Evolutionary conservation across 768 basidiomycete genomes (phyloP), one percentile per base, ranked within the genome.

Genomic region (Coprinopsis sp.): DNA sequence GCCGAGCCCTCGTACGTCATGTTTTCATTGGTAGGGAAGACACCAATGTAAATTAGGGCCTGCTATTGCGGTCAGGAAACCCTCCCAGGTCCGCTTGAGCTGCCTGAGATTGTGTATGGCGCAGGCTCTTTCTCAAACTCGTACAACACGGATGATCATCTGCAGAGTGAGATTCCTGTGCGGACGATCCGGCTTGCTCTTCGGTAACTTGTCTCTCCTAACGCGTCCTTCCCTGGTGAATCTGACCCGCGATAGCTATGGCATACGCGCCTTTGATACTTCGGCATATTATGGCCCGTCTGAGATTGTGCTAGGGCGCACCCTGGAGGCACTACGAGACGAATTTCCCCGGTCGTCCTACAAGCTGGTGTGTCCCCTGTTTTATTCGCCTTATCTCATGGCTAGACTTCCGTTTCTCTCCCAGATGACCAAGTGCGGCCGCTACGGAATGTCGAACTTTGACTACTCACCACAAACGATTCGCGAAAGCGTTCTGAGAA

Each of bases 401-500:
- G 16, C 25, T 14, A 28, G 37, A 43, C 28, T 25, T n/a, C n/a
- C n/a, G 43, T 39, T 39, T 33, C 39, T 13, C 29, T 31, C 14
- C 29, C 36, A 91, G 88, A 83, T 91, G 69, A 90, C 89, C 8
- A 94, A 94, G 61, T 87, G 86, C 50, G 91, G 91, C 19, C 77
- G 91, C 28, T 88, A 84, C 58, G 88, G 86, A 6, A 58, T 57
- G 14, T 64, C 68, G 1, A 68, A 72, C 33, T 92, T 92, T 54
- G 87, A 94, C 63, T 93, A 92, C 64, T 70, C 77, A 2, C 84
- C 87, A 1, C 52, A 59, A 4, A 78, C 74, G 28, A 78, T 94
- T 44, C 79, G 84, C 14, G 69, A 72, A 18, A 84, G 82, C 51
- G 76, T 94, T 14, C 61, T 70, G 38, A 78, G 77, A 47, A 88